A percentile compares a stretch with the other conserved stretches of the same genome.
phyloP scores from a whole-genome alignment of 768 basidiomycete species.

The Phanerodontia chrysosporium region DNA sequence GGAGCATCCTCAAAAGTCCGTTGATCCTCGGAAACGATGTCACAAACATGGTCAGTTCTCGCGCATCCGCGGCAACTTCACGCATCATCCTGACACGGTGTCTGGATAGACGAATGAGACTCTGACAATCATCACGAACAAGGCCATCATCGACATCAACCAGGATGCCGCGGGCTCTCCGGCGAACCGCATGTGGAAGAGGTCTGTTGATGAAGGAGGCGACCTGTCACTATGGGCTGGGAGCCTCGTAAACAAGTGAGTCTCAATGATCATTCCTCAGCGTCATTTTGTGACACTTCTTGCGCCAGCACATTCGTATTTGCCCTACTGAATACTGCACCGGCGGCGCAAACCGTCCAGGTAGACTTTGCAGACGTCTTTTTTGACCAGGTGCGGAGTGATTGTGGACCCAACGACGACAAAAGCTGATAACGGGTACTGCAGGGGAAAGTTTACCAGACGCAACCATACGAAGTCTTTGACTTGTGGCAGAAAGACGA shows the following conservation, averaged over 20 bases:
- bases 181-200: slow-evolving; percentile 32
- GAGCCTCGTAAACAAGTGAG: slow-evolving; percentile 29
- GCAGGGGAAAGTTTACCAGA: slow-evolving; percentile 21
- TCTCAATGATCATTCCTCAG: background rate
- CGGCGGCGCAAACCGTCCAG: slow-evolving; percentile 24
- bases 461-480: slow-evolving; percentile 22
- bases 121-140: slow-evolving; percentile 33
- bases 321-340: slow-evolving; percentile 33
- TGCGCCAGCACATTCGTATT: slow-evolving; percentile 25
- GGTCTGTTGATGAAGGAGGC: slow-evolving; percentile 20
- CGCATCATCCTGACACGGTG: background rate
- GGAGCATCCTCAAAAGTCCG: slow-evolving; percentile 39
- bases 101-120: slow-evolving; percentile 29
- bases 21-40: slow-evolving; percentile 39
- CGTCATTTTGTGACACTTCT: background rate
- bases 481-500: slow-evolving; percentile 34
- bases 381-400: slow-evolving; percentile 28
- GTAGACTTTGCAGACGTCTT: slow-evolving; percentile 31
- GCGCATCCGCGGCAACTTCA: background rate
- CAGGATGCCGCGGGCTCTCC: slow-evolving; percentile 30
- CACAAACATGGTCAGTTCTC: slow-evolving; percentile 28
- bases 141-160: slow-evolving; percentile 33
- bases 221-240: slow-evolving; percentile 32
- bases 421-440: too few relatives aligned
- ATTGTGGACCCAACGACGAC: too few relatives aligned